phyloP scores from a whole-genome alignment of 768 basidiomycete species.

The Hypholoma fasciculare region DNA sequence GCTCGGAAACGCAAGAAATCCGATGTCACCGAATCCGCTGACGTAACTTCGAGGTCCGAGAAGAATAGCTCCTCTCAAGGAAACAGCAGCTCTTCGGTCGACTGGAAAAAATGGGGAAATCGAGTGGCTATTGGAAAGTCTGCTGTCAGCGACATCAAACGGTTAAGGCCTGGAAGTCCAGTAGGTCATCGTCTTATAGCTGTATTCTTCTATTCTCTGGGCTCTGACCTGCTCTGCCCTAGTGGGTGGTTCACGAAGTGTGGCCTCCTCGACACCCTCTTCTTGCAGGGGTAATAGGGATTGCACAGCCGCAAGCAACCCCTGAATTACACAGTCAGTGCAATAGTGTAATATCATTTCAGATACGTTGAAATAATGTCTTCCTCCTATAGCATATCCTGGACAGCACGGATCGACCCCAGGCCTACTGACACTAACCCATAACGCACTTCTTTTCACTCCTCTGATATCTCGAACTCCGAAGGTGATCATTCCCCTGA shows the following conservation, averaged over 20 bases:
- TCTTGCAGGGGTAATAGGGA: slow-evolving; percentile 16
- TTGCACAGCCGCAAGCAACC: slow-evolving; percentile 16
- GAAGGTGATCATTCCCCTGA: slow-evolving; percentile 45
- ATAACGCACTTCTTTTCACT: slow-evolving; percentile 51
- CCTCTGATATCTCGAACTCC: slow-evolving; percentile 46
- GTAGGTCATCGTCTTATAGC: slow-evolving; percentile 25
- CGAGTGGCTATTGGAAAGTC: slow-evolving; percentile 47
- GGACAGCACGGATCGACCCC: slow-evolving; percentile 55
- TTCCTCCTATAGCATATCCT: slow-evolving; percentile 48
- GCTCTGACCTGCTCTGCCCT: not conserved
- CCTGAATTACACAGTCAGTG: slow-evolving; percentile 35
- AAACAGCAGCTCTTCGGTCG: slow-evolving; percentile 19
- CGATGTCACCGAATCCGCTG: slow-evolving; percentile 9
- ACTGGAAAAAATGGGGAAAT: slow-evolving; percentile 61
- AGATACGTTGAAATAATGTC: not conserved
- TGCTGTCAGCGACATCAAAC: slow-evolving; percentile 41
- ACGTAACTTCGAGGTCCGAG: not conserved
- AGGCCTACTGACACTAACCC: slow-evolving; percentile 60
- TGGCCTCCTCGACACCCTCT: slow-evolving; percentile 22
- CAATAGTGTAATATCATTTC: not conserved
- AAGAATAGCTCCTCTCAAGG: not conserved
- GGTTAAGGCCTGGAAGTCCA: slow-evolving; percentile 32
- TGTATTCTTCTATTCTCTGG: not conserved
- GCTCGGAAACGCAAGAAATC: slow-evolving; percentile 19
- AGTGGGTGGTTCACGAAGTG: slow-evolving; percentile 19